Conservation (phyloP, 2,329 filamentous ascomycete species). For the Westerdykella sp. region DNA sequence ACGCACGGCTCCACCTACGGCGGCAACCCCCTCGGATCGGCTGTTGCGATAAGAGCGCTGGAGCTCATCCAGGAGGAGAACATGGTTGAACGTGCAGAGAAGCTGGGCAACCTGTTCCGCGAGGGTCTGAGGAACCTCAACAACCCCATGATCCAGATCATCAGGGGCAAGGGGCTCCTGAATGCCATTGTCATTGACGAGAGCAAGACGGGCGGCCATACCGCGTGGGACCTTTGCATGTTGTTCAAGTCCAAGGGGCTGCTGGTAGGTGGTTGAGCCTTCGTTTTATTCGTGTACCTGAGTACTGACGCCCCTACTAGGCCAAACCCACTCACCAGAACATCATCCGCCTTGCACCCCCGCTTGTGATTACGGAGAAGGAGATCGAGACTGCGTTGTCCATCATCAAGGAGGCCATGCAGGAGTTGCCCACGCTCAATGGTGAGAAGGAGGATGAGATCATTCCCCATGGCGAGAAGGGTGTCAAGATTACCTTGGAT, state of each 20-base stretch:
- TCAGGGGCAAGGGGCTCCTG: conserved; percentile 87
- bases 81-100: conserved; percentile 75
- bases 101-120: conserved; percentile 76
- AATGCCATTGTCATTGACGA: conserved; percentile 98
- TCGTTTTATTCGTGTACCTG: conserved; percentile 27
- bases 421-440: conserved; percentile 67
- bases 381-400: conserved; percentile 71
- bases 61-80: conserved; percentile 91
- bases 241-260: conserved; percentile 92
- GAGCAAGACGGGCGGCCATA: conserved; percentile 72
- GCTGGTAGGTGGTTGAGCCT: conserved; percentile 60
- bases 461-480: conserved; percentile 55
- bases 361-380: conserved; percentile 84
- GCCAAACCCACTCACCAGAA: conserved; percentile 98
- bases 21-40: conserved; percentile 91
- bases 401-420: conserved; percentile 76
- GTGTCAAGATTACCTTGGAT: conserved; percentile 55
- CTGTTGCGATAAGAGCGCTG: conserved; percentile 88
- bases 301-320: conserved; percentile 51
- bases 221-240: conserved; percentile 94
- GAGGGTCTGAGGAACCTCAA: conserved; percentile 68
- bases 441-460: conserved; percentile 47
- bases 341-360: conserved; percentile 96
- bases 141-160: conserved; percentile 70
- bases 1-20: conserved; percentile 99